Evolutionary conservation across 768 basidiomycete genomes (phyloP), one percentile per base, ranked within the genome.

Genomic region (Auricularia sp.): DNA sequence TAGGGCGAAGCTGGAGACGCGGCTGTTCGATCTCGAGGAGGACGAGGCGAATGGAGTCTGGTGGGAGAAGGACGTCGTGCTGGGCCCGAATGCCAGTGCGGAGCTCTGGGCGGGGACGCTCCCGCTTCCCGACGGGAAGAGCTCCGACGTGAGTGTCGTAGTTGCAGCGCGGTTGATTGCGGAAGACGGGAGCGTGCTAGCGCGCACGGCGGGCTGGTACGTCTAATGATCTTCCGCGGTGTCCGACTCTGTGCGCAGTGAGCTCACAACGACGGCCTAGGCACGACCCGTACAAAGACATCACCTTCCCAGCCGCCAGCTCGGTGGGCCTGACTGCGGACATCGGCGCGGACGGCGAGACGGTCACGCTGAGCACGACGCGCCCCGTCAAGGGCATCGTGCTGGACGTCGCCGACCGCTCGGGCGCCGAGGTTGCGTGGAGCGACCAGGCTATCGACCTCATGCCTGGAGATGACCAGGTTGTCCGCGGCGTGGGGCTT

Each of bases 61-160:
- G 29, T 29, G 29, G 29, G 79, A 76, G 68, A 73, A n/a, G 74
- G 77, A 81, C 11, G 79, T 89, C 45, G 73, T 78, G 2, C 80
- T 97, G 42, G 76, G 78, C 35, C 78, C 86, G 13, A 97, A 97
- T 72, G 78, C 87, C 7, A 89, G 87, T 68, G 95, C 91, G 1
- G 94, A 96, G 73, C 77, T 97, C n/a, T 87, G 82, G 78, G 83
- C 80, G 70, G 88, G 88, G 24, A 69, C 73, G 1, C 79, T 94
- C n/a, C 29, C 29, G 29, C 85, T 88, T 2, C 82, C 92, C 65
- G 75, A 82, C 16, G 85, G 89, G 3, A 83, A 81, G 70, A 77
- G 29, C 29, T 29, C 29, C 2, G 29, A 29, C 29, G 29, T 79
- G 70, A 77, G 79, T 16, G 85, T 95, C 64, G 79, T 96, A 64